These are phyloP conservation scores for Eucalyptus curtisii DNA, from an alignment of 345 rosid species.

Conservation along the genomic window DNA sequence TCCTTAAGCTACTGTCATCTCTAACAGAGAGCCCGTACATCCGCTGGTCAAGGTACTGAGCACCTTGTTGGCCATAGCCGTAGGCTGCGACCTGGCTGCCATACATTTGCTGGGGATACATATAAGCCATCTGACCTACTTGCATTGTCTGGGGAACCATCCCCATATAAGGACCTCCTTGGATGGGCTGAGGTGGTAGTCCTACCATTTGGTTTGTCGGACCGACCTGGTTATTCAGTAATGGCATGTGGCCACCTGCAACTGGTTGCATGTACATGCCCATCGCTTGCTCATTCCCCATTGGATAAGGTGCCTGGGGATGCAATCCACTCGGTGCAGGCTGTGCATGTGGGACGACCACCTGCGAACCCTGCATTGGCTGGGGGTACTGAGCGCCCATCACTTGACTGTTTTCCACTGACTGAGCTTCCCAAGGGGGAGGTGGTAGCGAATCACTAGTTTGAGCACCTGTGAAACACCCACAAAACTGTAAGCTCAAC, in stretches of 20 bases:
- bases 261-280: constrained; percentile 63
- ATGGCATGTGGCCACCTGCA: constrained; percentile 6
- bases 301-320: constrained; percentile 33
- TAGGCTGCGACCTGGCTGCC: constrained; percentile 60
- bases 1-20: constrained; percentile 32
- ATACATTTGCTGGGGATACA: constrained; percentile 60
- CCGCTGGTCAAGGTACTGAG: constrained; percentile 62
- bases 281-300: constrained; percentile 35
- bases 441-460: constrained; percentile 59
- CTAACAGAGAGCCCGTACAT: constrained; percentile 63
- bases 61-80: constrained; percentile 58
- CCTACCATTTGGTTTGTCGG: constrained; percentile 27
- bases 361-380: constrained; percentile 47
- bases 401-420: constrained; percentile 38
- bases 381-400: constrained; percentile 51
- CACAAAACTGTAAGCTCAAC: background rate
- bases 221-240: background rate
- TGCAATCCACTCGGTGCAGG: constrained; percentile 22
- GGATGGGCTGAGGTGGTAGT: constrained; percentile 30
- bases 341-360: constrained; percentile 5
- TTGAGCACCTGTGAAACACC: constrained; percentile 49
- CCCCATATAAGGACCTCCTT: constrained; percentile 52
- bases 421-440: constrained; percentile 96
- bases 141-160: constrained; percentile 43
- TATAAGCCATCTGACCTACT: constrained; percentile 23